These are phyloP conservation scores for Calonectria montana DNA, from an alignment of 2,329 filamentous ascomycete species.

Conservation along the genomic window DNA sequence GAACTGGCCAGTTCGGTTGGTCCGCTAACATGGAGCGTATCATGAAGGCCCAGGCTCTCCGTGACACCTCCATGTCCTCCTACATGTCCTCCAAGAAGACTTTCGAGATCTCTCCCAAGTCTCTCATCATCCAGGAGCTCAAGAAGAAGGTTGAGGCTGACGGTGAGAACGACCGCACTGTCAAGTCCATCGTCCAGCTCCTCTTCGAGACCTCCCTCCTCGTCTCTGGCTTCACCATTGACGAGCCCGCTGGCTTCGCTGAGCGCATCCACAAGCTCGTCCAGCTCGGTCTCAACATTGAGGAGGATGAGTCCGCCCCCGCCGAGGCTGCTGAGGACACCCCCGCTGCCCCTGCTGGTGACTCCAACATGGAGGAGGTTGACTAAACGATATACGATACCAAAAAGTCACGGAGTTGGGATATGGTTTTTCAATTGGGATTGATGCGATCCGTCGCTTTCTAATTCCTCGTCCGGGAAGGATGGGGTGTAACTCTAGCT, in stretches of 20 bases:
- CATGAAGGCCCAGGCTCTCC: constrained; percentile 99
- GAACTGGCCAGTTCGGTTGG: constrained; percentile 99
- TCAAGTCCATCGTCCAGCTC: constrained; percentile 98
- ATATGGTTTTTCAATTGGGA: constrained; percentile 44
- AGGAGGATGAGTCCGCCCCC: constrained; percentile 84
- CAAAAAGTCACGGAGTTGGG: constrained; percentile 59
- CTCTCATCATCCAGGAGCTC: constrained; percentile 96
- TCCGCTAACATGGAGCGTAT: constrained; percentile 99
- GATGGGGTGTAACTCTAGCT: constrained; percentile 54
- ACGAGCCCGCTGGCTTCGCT: constrained; percentile 96
- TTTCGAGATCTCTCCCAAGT: constrained; percentile 99
- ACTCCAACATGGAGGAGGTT: constrained; percentile 99
- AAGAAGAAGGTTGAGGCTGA: constrained; percentile 99
- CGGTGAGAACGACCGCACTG: constrained; percentile 97
- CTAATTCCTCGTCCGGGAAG: constrained; percentile 47
- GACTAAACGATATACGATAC: constrained; percentile 74
- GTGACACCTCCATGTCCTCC: constrained; percentile 99
- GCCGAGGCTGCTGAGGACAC: constrained; percentile 70
- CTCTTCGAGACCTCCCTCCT: constrained; percentile 99
- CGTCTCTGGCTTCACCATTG: constrained; percentile 99
- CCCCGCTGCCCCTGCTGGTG: constrained; percentile 71
- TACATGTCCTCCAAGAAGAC: constrained; percentile 99
- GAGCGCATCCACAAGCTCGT: constrained; percentile 99
- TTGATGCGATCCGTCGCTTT: constrained; percentile 42
- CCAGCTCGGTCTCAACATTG: constrained; percentile 95